Conservation (phyloP, 805 yeast species). For the Tetrapisispora fleetii region DNA sequence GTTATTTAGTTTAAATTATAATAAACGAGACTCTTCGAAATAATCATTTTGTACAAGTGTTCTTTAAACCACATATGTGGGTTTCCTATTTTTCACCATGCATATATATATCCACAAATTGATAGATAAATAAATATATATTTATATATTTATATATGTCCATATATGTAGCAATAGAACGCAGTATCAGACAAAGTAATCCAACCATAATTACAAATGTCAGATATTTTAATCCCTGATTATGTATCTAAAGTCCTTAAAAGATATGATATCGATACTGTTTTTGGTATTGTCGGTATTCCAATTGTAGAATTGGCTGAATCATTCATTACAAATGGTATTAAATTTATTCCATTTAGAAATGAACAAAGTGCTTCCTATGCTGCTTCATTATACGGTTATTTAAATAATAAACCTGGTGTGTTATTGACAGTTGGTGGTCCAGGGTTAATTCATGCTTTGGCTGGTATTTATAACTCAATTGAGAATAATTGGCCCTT, state of each 20-base stretch:
- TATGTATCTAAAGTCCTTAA: not conserved
- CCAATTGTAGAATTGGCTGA: conserved; percentile 68
- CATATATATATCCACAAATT: too few species aligned
- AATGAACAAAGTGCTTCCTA: conserved; percentile 70
- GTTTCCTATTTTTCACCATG: too few species aligned
- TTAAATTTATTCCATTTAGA: conserved; percentile 50
- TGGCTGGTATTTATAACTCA: conserved; percentile 59
- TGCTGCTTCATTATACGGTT: conserved; percentile 67
- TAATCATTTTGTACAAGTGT: too few species aligned
- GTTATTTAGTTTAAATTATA: too few species aligned
- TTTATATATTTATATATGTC: too few species aligned
- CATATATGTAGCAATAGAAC: too few species aligned
- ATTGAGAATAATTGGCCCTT: conserved; percentile 56
- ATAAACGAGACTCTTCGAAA: too few species aligned
- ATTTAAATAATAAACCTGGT: conserved; percentile 54
- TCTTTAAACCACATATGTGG: too few species aligned
- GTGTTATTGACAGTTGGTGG: conserved; percentile 67
- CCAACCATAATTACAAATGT: not conserved
- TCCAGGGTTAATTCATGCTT: conserved; percentile 60
- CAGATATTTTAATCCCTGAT: not conserved
- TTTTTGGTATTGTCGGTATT: conserved; percentile 68
- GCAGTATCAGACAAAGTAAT: not conserved
- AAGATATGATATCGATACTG: conserved; percentile 40
- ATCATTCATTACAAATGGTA: conserved; percentile 42
- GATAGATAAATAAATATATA: too few species aligned